Base-by-base conservation (phyloP, 2,329 filamentous ascomycete species). In the Chaetomium sp. region DNA sequence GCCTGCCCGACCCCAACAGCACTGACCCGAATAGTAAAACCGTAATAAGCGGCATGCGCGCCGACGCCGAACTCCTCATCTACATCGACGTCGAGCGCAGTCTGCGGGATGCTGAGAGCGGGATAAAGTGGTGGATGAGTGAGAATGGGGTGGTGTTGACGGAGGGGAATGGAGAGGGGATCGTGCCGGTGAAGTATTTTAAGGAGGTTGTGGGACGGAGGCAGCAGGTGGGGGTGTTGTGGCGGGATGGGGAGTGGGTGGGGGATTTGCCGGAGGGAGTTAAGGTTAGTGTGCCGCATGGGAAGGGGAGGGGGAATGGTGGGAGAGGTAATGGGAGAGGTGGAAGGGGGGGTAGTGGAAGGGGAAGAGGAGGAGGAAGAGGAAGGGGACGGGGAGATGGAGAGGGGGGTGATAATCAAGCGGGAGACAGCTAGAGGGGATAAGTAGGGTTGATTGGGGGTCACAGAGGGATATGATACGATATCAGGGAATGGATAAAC, bases 11-110 rank as follows among this genome's bases (percentile, higher is more conserved):
- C 49, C 66, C 63, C 33, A 8, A 45, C 6, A 72, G 71, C 10
- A 70, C 61, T 10, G 58, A 66, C 19, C 19, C 19, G 19, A 27
- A 27, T 27, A 27, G 19, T 27, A 27, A 27, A 27, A 27, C 19
- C 2, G 87, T 91, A 2, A 80, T 92, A 32, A 90, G 86, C 41
- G 91, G 91, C 0, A 95, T 95, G 88, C 78, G 92, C 27, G 76
- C 66, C 61, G 89, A 84, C 68, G 87, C 88, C 5, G 86, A 94
- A 71, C 72, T 95, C 42, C 67, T 96, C 59, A 79, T 96, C 34
- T 89, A 89, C 71, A 74, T 95, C 55, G 84, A 96, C 71, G 72
- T 95, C 34, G 72, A 76, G 69, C 75, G 75, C 65, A 86, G 89
- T 63, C 67, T 95, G 64, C 72, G 72, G 43, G 83, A 81, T 53